Percentiles rank a stretch among this genome's conserved stretches.
phyloP scores from a whole-genome alignment of 768 basidiomycete species.

The Gloeophyllum trabeum region DNA sequence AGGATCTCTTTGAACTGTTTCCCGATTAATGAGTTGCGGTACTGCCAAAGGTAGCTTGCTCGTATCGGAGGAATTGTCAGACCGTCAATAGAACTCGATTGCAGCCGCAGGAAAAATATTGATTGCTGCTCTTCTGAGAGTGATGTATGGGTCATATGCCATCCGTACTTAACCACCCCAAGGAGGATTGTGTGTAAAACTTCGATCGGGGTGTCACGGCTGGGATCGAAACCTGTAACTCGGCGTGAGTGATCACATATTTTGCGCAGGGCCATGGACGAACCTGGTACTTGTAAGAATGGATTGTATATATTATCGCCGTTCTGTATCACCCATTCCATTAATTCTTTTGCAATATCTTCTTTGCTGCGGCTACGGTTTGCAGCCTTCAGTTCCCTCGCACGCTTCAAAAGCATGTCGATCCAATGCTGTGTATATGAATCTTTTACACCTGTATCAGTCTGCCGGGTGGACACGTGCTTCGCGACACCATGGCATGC shows the following conservation, averaged over 20 bases:
- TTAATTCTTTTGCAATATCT: constrained; percentile 4
- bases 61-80: constrained; percentile 16
- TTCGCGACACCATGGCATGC: neutral
- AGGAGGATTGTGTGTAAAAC: constrained; percentile 14
- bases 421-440: constrained; percentile 3
- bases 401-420: constrained; percentile 1
- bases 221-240: constrained; percentile 2
- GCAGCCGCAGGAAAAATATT: constrained; percentile 15
- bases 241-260: neutral
- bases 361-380: neutral
- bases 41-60: constrained; percentile 20
- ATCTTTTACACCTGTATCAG: constrained; percentile 3
- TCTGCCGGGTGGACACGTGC: neutral
- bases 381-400: neutral
- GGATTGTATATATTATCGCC: neutral
- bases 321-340: constrained; percentile 8
- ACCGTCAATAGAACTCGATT: constrained; percentile 15
- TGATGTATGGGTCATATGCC: constrained; percentile 14
- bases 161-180: constrained; percentile 19
- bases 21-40: constrained; percentile 13
- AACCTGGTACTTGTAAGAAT: neutral
- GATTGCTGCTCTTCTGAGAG: constrained; percentile 14
- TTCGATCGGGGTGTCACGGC: constrained; percentile 7
- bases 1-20: constrained; percentile 14
- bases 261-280: neutral